phyloP scores from a whole-genome alignment of 352 stramenopile genomes.

The Elongisporangium undulatum region DNA sequence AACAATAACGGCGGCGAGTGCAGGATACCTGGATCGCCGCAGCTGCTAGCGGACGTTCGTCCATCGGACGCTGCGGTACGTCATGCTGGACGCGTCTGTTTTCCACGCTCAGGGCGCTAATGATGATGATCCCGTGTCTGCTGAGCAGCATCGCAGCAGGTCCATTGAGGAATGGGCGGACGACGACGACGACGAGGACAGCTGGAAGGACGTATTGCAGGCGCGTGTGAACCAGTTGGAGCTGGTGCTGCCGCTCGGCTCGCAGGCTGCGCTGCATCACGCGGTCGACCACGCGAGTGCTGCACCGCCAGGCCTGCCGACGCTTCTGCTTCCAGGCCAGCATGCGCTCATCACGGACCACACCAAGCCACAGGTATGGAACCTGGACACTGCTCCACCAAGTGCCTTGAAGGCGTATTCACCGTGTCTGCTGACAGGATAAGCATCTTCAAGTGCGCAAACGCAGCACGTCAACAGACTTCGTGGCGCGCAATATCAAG shows the following conservation, averaged over 20 bases:
- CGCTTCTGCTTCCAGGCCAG: not conserved
- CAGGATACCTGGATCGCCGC: not conserved
- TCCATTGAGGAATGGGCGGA: slow-evolving; percentile 78
- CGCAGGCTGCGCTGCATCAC: slow-evolving; percentile 7
- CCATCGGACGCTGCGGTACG: not conserved
- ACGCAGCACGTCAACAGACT: slow-evolving; percentile 27
- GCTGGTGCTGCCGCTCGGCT: slow-evolving; percentile 43
- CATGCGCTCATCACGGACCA: not conserved
- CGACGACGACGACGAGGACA: slow-evolving; percentile 75
- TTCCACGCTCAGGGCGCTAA: not conserved
- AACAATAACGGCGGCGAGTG: slow-evolving; percentile 9
- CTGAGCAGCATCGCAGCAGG: slow-evolving; percentile 22
- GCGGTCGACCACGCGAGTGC: not conserved
- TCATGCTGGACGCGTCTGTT: not conserved
- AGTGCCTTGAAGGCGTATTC: not conserved
- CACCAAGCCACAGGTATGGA: not conserved
- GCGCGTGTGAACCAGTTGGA: slow-evolving; percentile 73
- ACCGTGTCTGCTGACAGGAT: not conserved
- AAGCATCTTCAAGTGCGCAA: slow-evolving; percentile 11
- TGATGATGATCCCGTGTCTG: not conserved
- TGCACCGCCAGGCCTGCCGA: not conserved
- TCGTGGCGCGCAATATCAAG: slow-evolving; percentile 34
- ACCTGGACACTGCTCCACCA: no score
- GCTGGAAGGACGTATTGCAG: slow-evolving; percentile 76
- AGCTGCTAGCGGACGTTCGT: not conserved